These are phyloP conservation scores for Meredithiella fracta DNA, from an alignment of 2,329 filamentous ascomycete species.

Conservation along the genomic window DNA sequence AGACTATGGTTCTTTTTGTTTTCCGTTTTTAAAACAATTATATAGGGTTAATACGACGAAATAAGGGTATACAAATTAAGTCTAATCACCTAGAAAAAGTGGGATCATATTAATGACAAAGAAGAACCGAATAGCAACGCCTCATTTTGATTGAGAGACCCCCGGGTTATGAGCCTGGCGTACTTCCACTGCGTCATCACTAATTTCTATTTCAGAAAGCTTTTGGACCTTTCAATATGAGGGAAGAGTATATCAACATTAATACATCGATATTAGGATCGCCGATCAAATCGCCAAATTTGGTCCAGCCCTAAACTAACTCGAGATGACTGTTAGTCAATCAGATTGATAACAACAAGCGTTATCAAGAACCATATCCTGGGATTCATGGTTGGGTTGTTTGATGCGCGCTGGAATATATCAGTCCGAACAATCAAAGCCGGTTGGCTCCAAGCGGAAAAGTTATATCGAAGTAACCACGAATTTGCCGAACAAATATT, in stretches of 20 bases:
- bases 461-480: too few relatives aligned
- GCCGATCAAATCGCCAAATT: neutral
- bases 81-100: too few relatives aligned
- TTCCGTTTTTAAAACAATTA: neutral
- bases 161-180: conserved; percentile 15
- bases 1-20: too few relatives aligned
- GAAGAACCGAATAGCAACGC: conserved; percentile 7
- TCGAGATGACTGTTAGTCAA: neutral
- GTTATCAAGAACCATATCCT: neutral
- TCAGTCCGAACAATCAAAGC: too few relatives aligned
- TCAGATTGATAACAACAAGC: neutral
- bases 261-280: too few relatives aligned
- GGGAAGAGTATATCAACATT: too few relatives aligned
- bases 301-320: neutral
- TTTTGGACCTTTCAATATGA: too few relatives aligned
- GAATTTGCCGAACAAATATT: too few relatives aligned
- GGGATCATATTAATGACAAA: neutral
- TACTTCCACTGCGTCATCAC: conserved; percentile 15
- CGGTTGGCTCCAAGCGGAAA: too few relatives aligned
- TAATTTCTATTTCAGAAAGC: neutral
- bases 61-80: neutral
- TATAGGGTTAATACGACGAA: neutral
- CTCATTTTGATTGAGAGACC: conserved; percentile 14
- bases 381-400: neutral
- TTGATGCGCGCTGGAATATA: too few relatives aligned